These are phyloP conservation scores for Microcos paniculata DNA, from an alignment of 345 rosid species.

Conservation along the genomic window DNA sequence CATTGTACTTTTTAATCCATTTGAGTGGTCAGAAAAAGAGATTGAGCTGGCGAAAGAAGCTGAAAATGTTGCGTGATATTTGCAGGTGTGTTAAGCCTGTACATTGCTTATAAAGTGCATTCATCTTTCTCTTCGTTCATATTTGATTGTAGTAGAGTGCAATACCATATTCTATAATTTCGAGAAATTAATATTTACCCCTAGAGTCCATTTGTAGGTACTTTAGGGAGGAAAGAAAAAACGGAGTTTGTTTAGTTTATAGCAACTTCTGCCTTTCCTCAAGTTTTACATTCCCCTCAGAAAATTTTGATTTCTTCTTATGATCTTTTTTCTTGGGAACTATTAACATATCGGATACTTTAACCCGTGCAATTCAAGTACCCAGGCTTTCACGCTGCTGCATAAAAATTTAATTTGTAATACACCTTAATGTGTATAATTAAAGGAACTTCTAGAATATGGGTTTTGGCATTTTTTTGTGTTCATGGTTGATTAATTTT, in stretches of 20 bases:
- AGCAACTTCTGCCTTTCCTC: neutral
- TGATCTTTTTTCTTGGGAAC: neutral
- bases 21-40: conserved; percentile 85
- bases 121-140: conserved; percentile 6
- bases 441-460: conserved; percentile 15
- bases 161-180: neutral
- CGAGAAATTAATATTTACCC: neutral
- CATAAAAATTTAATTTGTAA: neutral
- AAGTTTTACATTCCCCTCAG: neutral
- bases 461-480: neutral
- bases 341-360: neutral
- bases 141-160: neutral
- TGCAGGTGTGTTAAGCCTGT: conserved; percentile 67
- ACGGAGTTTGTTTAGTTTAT: neutral
- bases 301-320: too few species aligned
- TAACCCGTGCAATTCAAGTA: too few species aligned
- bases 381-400: neutral
- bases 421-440: neutral
- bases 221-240: neutral
- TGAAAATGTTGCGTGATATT: conserved; percentile 91
- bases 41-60: conserved; percentile 81
- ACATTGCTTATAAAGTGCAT: neutral
- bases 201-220: neutral
- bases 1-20: conserved; percentile 83
- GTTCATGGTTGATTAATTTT: neutral